Percentiles rank a stretch among this genome's conserved stretches.
Evolutionary conservation across 2,329 filamentous ascomycete genomes (phyloP).

Genomic region (Mariannaea sp.): DNA sequence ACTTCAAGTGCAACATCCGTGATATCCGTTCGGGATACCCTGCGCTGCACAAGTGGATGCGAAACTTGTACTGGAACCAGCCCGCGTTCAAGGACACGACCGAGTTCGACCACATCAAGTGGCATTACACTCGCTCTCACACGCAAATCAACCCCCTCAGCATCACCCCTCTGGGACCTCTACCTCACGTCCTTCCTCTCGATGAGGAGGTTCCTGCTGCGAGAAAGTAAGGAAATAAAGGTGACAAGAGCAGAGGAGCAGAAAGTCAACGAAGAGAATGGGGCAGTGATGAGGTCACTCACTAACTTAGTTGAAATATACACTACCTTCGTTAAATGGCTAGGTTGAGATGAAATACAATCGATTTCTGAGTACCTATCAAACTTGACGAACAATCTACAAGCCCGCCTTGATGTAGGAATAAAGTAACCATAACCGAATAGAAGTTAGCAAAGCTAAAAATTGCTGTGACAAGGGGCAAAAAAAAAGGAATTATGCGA

Average conservation of each 20-base stretch:
- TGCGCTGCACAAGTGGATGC: constrained; percentile 77
- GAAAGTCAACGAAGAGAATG: too few relatives aligned
- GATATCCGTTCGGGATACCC: constrained; percentile 88
- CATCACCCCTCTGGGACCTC: constrained; percentile 84
- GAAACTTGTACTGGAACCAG: constrained; percentile 82
- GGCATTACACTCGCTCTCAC: constrained; percentile 66
- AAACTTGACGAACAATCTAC: too few relatives aligned
- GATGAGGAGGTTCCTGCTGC: constrained; percentile 76
- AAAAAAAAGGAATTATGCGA: too few relatives aligned
- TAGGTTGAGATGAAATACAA: too few relatives aligned
- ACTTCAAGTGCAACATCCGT: constrained; percentile 85
- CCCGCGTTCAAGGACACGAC: constrained; percentile 82
- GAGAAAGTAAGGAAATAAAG: constrained; percentile 7
- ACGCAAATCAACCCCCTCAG: constrained; percentile 68
- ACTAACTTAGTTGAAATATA: too few relatives aligned
- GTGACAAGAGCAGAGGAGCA: not conserved
- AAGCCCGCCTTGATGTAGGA: too few relatives aligned
- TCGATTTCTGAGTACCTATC: too few relatives aligned
- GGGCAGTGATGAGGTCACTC: too few relatives aligned
- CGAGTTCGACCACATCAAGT: constrained; percentile 95
- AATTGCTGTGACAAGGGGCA: too few relatives aligned
- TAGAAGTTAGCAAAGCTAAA: too few relatives aligned
- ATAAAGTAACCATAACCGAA: too few relatives aligned
- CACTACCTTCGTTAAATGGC: too few relatives aligned
- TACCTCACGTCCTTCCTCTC: constrained; percentile 78